Evolutionary conservation across 371 early-diverging fungal genomes (phyloP).

Genomic region (Mucor circinelloides): DNA sequence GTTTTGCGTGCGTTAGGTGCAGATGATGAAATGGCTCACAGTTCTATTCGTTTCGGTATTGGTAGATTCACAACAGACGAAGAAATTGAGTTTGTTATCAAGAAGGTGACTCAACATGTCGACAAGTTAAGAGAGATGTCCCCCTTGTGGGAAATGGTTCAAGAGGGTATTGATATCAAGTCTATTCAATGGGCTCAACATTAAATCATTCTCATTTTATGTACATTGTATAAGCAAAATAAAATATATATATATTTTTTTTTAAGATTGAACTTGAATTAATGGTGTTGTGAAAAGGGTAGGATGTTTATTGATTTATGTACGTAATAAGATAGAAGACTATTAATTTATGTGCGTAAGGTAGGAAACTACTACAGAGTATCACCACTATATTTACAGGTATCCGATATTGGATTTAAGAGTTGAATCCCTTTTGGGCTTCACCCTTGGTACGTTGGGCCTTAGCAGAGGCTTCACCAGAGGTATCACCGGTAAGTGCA

Average conservation of each 20-base stretch:
- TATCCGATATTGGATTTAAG: slow-evolving; percentile 1
- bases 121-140: slow-evolving; percentile 95
- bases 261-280: neutral
- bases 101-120: slow-evolving; percentile 90
- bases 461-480: slow-evolving; percentile 15
- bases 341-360: neutral
- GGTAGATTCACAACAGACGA: slow-evolving; percentile 98
- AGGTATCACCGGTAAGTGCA: slow-evolving; percentile 19
- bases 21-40: slow-evolving; percentile 98
- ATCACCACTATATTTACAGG: neutral
- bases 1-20: slow-evolving; percentile 98
- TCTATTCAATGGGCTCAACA: slow-evolving; percentile 93
- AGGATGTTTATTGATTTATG: neutral
- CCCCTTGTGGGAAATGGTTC: slow-evolving; percentile 99
- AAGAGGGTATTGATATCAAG: slow-evolving; percentile 93
- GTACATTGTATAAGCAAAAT: neutral
- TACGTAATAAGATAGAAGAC: too few relatives aligned
- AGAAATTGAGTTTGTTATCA: slow-evolving; percentile 94
- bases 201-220: slow-evolving; percentile 34
- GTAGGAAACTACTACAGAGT: neutral
- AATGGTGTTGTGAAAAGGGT: neutral
- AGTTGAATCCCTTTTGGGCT: slow-evolving; percentile 19
- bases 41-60: slow-evolving; percentile 98
- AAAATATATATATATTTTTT: neutral
- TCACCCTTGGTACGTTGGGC: slow-evolving; percentile 18